Conservation (phyloP, 306 rosid genomes). For the Quercus ilex region DNA sequence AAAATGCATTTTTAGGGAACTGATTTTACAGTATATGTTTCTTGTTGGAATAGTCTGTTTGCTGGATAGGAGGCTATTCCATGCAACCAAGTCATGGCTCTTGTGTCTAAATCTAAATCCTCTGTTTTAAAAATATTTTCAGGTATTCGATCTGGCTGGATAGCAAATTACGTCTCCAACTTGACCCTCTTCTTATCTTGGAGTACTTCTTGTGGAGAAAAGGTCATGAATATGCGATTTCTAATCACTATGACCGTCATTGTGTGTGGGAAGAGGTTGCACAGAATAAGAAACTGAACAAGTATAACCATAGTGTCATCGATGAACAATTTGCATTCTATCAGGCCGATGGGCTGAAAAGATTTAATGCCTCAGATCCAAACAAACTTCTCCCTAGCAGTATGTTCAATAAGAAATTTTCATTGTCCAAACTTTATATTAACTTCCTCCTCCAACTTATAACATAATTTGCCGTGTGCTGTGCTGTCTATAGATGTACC, state of each 20-base stretch:
- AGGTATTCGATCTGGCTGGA: slow-evolving; percentile 98
- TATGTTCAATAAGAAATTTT: slow-evolving; percentile 27
- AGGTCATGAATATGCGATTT: slow-evolving; percentile 71
- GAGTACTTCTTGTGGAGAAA: slow-evolving; percentile 95
- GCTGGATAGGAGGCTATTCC: not conserved
- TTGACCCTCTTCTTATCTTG: slow-evolving; percentile 82
- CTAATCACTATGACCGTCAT: slow-evolving; percentile 79
- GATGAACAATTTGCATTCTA: slow-evolving; percentile 73
- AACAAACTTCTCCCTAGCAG: slow-evolving; percentile 89
- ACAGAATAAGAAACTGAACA: slow-evolving; percentile 73
- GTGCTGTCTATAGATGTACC: slow-evolving; percentile 67
- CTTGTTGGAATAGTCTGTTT: not conserved
- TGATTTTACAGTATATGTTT: not conserved
- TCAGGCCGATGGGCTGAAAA: slow-evolving; percentile 70
- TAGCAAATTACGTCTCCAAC: slow-evolving; percentile 87
- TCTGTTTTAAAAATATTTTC: slow-evolving; percentile 28
- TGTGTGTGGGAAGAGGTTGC: slow-evolving; percentile 88
- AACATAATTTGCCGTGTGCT: not conserved
- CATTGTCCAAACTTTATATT: not conserved
- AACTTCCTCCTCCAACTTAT: not conserved
- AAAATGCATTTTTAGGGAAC: not conserved
- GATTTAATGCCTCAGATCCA: slow-evolving; percentile 66
- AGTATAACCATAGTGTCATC: slow-evolving; percentile 68
- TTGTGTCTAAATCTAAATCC: not conserved
- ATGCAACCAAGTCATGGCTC: not conserved